phyloP scores from a whole-genome alignment of 2,329 filamentous ascomycete genomes.

The Epichloe coenophiala region DNA sequence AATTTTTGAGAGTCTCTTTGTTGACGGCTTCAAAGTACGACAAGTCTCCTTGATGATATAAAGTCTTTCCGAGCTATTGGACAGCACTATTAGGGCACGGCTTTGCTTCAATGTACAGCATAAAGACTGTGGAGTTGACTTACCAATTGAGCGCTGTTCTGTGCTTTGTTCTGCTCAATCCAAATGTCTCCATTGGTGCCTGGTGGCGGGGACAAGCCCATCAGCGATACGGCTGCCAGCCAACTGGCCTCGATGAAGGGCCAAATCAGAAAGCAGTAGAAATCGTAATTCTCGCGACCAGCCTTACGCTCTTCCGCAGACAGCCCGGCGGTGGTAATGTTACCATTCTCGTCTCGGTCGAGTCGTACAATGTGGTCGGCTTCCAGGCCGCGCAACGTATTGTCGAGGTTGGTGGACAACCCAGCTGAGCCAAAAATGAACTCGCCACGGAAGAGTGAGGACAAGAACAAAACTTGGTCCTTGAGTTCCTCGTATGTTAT shows the following conservation, averaged over 20 bases:
- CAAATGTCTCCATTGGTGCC: conserved; percentile 51
- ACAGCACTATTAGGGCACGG: conserved; percentile 4
- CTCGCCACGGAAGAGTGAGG: conserved; percentile 84
- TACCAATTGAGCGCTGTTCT: conserved; percentile 70
- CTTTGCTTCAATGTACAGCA: too few species aligned
- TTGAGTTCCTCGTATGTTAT: conserved; percentile 62
- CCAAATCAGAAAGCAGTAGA: conserved; percentile 98
- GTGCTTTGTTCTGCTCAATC: conserved; percentile 65
- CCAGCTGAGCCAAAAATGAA: conserved; percentile 94
- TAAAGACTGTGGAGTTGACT: conserved; percentile 13
- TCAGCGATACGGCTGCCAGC: conserved; percentile 77
- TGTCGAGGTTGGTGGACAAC: conserved; percentile 64
- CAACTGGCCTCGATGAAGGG: conserved; percentile 92
- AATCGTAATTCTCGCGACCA: conserved; percentile 91
- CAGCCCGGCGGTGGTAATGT: conserved; percentile 57
- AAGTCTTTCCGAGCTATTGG: conserved; percentile 70
- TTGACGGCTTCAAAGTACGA: conserved; percentile 98
- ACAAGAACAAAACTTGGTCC: conserved; percentile 77
- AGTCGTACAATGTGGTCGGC: conserved; percentile 64
- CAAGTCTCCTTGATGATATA: conserved; percentile 94
- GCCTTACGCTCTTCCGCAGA: conserved; percentile 60
- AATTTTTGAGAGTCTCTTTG: conserved; percentile 92
- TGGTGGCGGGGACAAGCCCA: conserved; percentile 68
- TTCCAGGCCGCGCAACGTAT: conserved; percentile 65
- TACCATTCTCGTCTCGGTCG: conserved; percentile 38